A percentile compares a stretch with the other conserved stretches of the same genome.
Conservation (phyloP, 805 yeast genomes). For the Yamadazyma paraphyllophila region DNA sequence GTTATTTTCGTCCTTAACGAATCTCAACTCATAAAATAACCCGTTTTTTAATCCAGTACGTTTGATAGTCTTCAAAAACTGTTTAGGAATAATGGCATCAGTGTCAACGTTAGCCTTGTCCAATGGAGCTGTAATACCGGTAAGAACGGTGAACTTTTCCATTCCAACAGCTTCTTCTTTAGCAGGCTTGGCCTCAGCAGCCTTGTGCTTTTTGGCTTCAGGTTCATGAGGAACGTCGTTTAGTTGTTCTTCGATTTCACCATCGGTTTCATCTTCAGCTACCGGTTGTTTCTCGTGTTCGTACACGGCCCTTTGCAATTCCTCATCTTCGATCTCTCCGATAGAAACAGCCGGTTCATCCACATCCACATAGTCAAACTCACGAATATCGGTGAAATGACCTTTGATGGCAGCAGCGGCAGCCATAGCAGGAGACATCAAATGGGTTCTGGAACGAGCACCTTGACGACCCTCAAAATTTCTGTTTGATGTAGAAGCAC, state of each 20-base stretch:
- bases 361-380: conserved; percentile 58
- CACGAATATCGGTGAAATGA: conserved; percentile 86
- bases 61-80: conserved; percentile 95
- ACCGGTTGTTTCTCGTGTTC: conserved; percentile 67
- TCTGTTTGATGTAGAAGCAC: conserved; percentile 98
- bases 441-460: conserved; percentile 90
- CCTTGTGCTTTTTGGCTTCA: conserved; percentile 23
- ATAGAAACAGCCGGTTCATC: conserved; percentile 60
- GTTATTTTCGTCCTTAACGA: conserved; percentile 59
- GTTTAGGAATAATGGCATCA: conserved; percentile 98
- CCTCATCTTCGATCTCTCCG: conserved; percentile 50
- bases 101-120: conserved; percentile 96
- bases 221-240: conserved; percentile 59
- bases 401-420: conserved; percentile 97
- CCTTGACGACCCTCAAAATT: conserved; percentile 99
- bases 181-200: conserved; percentile 11
- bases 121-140: conserved; percentile 90
- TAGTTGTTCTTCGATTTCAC: conserved; percentile 42
- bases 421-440: conserved; percentile 99
- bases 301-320: conserved; percentile 65
- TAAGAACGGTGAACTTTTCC: conserved; percentile 70
- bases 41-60: conserved; percentile 91
- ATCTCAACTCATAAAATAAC: conserved; percentile 88
- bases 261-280: conserved; percentile 39
- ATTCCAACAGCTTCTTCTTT: conserved; percentile 46